Evolutionary conservation across 1,284 basidiomycete genomes (phyloP), one percentile per base, ranked within the genome.

Genomic region (Amylostereum areolatum): DNA sequence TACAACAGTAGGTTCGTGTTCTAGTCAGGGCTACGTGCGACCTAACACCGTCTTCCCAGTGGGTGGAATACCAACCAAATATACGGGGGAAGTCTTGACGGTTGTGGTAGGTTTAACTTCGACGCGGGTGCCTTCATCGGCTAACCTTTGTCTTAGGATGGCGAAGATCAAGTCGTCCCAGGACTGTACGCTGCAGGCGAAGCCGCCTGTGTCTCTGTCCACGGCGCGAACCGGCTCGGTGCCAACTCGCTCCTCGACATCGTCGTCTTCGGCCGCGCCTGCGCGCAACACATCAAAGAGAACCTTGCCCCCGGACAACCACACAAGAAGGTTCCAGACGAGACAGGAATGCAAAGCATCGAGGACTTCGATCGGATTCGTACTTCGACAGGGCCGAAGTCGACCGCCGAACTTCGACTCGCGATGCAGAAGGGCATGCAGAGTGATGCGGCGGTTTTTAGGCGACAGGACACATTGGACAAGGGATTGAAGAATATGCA

Each of bases 351-450:
- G 55, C 70, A 87, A 59, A 89, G 83, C 58, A 85, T 99, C 56
- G 89, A 90, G 62, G 88, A 90, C 72, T 74, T 99, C 61, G 97
- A 99, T 75, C 80, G 89, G 70, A 85, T 96, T 62, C 85, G 91
- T 59, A 89, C 81, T 49, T 73, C 92, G 7, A 75, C 84, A 61
- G 97, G 96, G 32, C 78, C 89, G 34, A 81, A 89, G 61, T 77
- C 90, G 43, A 99, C 96, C 40, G 86, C 92, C 24, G 81, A 95
- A 64, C 89, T 99, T 66, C 83, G 97, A 57, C 69, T 97, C 54
- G 85, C 92, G 63, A 95, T 99, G 93, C 97, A 99, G 70, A 97
- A 97, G 77, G 92, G 92, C 47, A 99, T 99, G 96, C 96, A 98
- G 71, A 68, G 83, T 44, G 91, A 95, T 67, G 92, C 91, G 47